Conservation (phyloP, 108 stramenopile species). For the Nannochloropsis salina region DNA sequence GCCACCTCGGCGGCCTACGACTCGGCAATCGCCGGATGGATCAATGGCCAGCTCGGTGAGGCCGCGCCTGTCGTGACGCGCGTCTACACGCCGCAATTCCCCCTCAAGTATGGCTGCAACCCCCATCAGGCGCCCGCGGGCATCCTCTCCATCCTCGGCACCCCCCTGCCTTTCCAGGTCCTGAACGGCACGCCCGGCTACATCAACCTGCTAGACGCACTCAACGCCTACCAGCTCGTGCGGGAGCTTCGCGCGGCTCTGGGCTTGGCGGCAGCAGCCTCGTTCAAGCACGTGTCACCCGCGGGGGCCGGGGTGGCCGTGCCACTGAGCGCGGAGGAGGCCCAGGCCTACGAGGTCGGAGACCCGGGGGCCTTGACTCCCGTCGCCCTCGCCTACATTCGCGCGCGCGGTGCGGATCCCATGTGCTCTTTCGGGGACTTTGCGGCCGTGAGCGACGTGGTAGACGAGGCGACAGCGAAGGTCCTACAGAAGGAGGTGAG, state of each 20-base stretch:
- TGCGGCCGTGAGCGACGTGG: constrained; percentile 85
- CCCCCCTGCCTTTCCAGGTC: constrained; percentile 74
- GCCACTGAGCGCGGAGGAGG: constrained; percentile 73
- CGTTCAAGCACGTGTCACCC: constrained; percentile 96
- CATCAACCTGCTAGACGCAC: constrained; percentile 95
- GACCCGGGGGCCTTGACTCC: constrained; percentile 73
- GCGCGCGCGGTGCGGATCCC: constrained; percentile 96
- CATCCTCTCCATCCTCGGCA: constrained; percentile 69
- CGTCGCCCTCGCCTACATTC: constrained; percentile 85
- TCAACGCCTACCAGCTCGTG: constrained; percentile 96
- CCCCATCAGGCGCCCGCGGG: constrained; percentile 91
- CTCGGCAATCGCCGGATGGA: constrained; percentile 80
- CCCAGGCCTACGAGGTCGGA: constrained; percentile 72
- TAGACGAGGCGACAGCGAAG: constrained; percentile 91
- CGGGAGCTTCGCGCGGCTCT: constrained; percentile 79
- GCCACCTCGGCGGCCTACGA: constrained; percentile 85
- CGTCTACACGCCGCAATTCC: constrained; percentile 75
- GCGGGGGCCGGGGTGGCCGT: constrained; percentile 95
- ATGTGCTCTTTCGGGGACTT: constrained; percentile 98
- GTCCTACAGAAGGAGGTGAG: constrained; percentile 90
- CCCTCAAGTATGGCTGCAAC: constrained; percentile 91
- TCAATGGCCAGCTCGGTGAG: constrained; percentile 52
- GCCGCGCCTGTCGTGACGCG: constrained; percentile 65
- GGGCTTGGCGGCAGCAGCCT: constrained; percentile 84
- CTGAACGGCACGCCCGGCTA: constrained; percentile 91